Evolutionary conservation across 306 rosid species (phyloP).

Genomic region (Hylodesmum podocarpum): DNA sequence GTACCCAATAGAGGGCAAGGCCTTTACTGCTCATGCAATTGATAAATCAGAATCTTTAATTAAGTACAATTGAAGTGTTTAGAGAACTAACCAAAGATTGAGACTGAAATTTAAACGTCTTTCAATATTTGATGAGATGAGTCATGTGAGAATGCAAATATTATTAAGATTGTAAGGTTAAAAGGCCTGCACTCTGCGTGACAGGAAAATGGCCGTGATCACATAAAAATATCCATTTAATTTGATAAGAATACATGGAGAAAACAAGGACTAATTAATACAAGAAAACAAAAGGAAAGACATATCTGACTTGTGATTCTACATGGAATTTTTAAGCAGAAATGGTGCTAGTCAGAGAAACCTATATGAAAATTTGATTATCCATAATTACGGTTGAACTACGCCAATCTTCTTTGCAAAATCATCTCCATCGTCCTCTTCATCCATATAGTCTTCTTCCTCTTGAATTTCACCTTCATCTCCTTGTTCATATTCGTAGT

Average conservation of each 20-base stretch:
- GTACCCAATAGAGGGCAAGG: not conserved
- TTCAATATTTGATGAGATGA: not conserved
- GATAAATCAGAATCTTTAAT: not conserved
- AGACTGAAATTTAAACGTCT: not conserved
- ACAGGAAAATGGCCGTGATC: constrained; percentile 59
- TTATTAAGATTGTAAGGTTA: constrained; percentile 39
- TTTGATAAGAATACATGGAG: constrained; percentile 47
- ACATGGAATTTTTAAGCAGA: constrained; percentile 48
- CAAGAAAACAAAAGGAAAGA: constrained; percentile 41
- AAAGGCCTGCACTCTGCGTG: constrained; percentile 64
- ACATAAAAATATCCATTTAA: constrained; percentile 59
- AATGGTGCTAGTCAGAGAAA: constrained; percentile 51
- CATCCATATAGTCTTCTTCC: constrained; percentile 72
- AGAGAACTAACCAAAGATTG: not conserved
- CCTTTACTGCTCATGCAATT: not conserved
- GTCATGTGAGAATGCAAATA: not conserved
- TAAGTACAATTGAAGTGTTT: not conserved
- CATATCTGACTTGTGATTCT: constrained; percentile 39
- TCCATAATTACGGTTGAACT: constrained; percentile 46
- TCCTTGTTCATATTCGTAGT: constrained; percentile 50
- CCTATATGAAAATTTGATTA: constrained; percentile 12
- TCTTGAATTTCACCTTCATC: constrained; percentile 73
- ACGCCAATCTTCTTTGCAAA: constrained; percentile 97
- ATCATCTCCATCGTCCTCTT: constrained; percentile 82
- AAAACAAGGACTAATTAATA: constrained; percentile 29